Conservation (phyloP, 2,329 filamentous ascomycete species). For the Ascochyta viciae-villosae region DNA sequence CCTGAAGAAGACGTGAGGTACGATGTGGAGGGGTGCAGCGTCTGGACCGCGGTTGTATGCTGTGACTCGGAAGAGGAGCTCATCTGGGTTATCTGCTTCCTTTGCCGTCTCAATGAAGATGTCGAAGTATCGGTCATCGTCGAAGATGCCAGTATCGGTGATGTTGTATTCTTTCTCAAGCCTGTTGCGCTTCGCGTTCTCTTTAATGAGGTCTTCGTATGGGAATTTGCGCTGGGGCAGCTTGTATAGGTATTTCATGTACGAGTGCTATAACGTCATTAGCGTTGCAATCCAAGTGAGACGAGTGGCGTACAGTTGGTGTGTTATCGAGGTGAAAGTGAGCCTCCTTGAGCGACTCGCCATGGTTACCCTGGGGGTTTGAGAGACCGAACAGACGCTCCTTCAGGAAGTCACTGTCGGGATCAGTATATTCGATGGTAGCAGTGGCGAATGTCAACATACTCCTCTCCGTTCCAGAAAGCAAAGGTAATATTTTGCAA, state of each 20-base stretch:
- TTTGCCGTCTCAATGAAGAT: conserved; percentile 97
- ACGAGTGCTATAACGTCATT: conserved; percentile 73
- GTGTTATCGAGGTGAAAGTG: conserved; percentile 98
- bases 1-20: conserved; percentile 95
- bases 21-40: conserved; percentile 87
- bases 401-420: conserved; percentile 81
- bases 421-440: conserved; percentile 50
- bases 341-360: conserved; percentile 94
- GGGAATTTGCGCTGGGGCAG: conserved; percentile 92
- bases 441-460: conserved; percentile 38
- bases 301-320: conserved; percentile 64
- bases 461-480: conserved; percentile 99
- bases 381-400: conserved; percentile 94
- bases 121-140: conserved; percentile 93
- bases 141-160: conserved; percentile 85
- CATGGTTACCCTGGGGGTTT: conserved; percentile 96
- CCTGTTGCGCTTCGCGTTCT: conserved; percentile 79
- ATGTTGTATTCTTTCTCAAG: conserved; percentile 90
- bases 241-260: conserved; percentile 99
- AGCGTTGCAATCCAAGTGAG: conserved; percentile 45
- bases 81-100: conserved; percentile 88
- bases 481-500: conserved; percentile 92
- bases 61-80: conserved; percentile 91
- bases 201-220: conserved; percentile 84
- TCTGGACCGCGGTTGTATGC: conserved; percentile 96